Base-by-base conservation (phyloP, 1,139 yeast genomes). In the Magnusiomyces magnusii region DNA sequence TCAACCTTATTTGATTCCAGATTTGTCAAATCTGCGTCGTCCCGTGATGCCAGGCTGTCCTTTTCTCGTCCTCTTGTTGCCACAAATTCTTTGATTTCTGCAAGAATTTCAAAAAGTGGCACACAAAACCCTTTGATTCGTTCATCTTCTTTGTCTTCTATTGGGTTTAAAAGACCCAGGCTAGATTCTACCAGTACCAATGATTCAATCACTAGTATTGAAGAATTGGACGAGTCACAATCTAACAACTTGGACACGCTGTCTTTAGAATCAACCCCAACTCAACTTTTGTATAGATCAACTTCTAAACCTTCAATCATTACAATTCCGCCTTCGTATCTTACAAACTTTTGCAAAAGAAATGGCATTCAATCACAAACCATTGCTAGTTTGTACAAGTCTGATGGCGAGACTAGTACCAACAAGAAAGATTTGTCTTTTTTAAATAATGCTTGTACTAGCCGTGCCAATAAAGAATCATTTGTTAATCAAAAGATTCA, bases 291-390 rank as follows among this genome's bases (percentile, higher is more conserved):
- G 10, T n/a, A n/a, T 19, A 39, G 39, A 19, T 25, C 53, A 9
- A 50, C 7, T 15, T 17, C 41, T 5, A 34, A 39, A n/a, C 54
- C 54, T 23, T 19, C 54, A 10, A 51, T 39, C 24, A 51, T 51
- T 19, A 9, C 47, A 1, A 51, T 51, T 23, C 27, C 47, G 3
- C 54, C 54, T 2, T 39, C 54, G 3, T 51, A 23, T n/a, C 28
- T 51, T n/a, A 51, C 54, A 28, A 51, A 34, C 28, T 51, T 51
- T 51, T 51, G 47, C 47, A 51, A 51, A 27, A 27, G 54, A n/a
- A 51, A 51, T 17, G 54, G 54, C 27, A 51, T 51, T 23, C 54
- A 51, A 23, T 36, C 54, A 10, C 47, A 39, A 17, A 51, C 54
- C 19, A 24, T 51, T 24, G 54, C 54, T 10, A 23, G 41, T 5